phyloP scores from a whole-genome alignment of 2,329 filamentous ascomycete genomes.

The Aspergillus costaricaensis region DNA sequence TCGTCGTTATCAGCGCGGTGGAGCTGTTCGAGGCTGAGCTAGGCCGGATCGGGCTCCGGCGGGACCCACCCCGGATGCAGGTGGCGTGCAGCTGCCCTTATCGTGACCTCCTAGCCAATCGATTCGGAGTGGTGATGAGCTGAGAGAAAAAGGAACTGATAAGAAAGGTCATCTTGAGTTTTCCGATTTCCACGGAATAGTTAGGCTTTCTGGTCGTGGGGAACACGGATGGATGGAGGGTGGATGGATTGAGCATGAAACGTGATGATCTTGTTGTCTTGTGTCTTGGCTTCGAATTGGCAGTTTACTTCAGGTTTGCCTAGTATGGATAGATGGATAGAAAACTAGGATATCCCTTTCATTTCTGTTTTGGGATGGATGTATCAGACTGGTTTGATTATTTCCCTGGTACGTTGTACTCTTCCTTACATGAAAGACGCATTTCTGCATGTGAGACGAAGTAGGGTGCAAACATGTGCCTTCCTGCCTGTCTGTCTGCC shows the following conservation, averaged over 20 bases:
- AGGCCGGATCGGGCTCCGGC: constrained; percentile 8
- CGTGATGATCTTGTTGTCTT: background rate
- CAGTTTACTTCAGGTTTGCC: too few relatives aligned
- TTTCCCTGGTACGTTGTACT: background rate
- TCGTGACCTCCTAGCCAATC: constrained; percentile 22
- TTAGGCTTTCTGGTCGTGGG: background rate
- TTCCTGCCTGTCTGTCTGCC: background rate
- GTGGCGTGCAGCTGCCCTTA: constrained; percentile 22
- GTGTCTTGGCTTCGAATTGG: background rate
- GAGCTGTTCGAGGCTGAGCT: constrained; percentile 7
- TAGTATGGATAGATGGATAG: too few relatives aligned
- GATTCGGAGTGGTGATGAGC: constrained; percentile 17
- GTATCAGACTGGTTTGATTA: background rate
- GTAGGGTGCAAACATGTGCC: background rate
- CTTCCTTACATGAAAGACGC: too few relatives aligned
- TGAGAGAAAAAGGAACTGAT: constrained; percentile 21
- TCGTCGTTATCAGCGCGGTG: constrained; percentile 21
- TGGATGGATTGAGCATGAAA: background rate
- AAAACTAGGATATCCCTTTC: background rate
- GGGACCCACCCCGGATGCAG: constrained; percentile 12
- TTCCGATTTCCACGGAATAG: background rate
- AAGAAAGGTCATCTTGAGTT: constrained; percentile 6
- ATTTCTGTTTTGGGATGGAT: background rate
- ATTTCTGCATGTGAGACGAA: background rate
- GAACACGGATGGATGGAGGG: too few relatives aligned